Conservation (phyloP, 2,329 filamentous ascomycete genomes). For the Juglanconis oblonga region DNA sequence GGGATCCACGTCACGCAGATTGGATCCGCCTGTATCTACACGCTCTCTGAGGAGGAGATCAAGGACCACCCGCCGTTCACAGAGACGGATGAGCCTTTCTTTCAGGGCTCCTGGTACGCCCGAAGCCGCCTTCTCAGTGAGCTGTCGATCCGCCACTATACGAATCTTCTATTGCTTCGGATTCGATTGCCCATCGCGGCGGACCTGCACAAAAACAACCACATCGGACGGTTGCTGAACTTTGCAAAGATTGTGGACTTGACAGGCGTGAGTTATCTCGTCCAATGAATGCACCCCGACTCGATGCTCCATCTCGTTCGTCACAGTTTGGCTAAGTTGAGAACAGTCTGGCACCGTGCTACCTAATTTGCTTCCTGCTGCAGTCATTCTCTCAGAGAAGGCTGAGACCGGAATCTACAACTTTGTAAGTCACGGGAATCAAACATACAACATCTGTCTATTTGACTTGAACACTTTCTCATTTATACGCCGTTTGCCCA, state of each 20-base stretch:
- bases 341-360: constrained; percentile 9
- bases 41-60: neutral
- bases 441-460: neutral
- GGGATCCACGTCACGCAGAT: constrained; percentile 17
- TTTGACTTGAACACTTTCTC: neutral
- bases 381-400: constrained; percentile 10
- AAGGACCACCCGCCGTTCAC: constrained; percentile 1
- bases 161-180: constrained; percentile 12
- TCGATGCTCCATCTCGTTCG: too few species aligned
- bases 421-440: neutral
- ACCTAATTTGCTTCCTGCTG: constrained; percentile 13
- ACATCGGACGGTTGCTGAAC: constrained; percentile 5
- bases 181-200: constrained; percentile 9
- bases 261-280: neutral
- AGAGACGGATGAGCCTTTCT: constrained; percentile 16
- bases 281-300: too few species aligned
- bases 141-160: constrained; percentile 13
- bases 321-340: too few species aligned
- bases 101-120: constrained; percentile 12
- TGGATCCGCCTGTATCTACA: constrained; percentile 18
- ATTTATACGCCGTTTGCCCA: neutral
- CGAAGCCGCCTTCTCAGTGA: constrained; percentile 13
- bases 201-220: constrained; percentile 11
- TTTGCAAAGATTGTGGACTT: constrained; percentile 8
- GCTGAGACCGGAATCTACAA: constrained; percentile 15